Base-by-base conservation (phyloP, 139 green algal species). In the Closterium sp. region DNA sequence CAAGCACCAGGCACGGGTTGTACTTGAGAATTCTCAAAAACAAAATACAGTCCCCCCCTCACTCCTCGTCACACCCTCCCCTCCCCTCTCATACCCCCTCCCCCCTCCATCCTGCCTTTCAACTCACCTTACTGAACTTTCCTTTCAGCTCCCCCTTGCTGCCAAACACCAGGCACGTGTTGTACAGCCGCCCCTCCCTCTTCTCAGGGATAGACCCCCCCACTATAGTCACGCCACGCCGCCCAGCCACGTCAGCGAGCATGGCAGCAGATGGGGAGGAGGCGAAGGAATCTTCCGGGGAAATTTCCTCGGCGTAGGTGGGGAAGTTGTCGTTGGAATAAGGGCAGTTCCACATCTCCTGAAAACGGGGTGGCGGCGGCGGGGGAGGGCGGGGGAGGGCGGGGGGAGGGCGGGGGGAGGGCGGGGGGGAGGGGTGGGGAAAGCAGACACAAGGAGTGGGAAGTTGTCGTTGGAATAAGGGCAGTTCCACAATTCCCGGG, bases 271-370 rank as follows among this genome's bases (percentile, higher is more conserved):
- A 94, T 30, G 85, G 81, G 6, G 95, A 96, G 33, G 92, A 31
- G 55, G 55, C 55, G 16, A 76, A 76, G 55, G 55, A 76, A 76
- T 76, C 84, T 87, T 34, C 31, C 31, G 25, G 30, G 83, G 83
- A 86, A 86, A 86, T 86, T 19, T 98, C 96, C 94, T 99, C 98
- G 0, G 97, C 97, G 92, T 98, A 98, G 19, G 86, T 94, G 23
- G 97, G 97, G 91, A 99, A 99, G 83, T 88, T 96, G 91, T 98
- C 97, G 86, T 99, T 99, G 84, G 95, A 97, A 95, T 99, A 99
- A 28, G 98, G 98, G 94, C 97, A 99, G 95, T 99, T 99, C 96
- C 91, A 93, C 91, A 93, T 93, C 38, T 93, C 91, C 91, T 93
- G 91, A 19, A 76, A 76, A 76, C 25, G 55, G 25, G 38, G 38